phyloP scores from a whole-genome alignment of 2,329 filamentous ascomycete species.

The Thielaviopsis euricoi region DNA sequence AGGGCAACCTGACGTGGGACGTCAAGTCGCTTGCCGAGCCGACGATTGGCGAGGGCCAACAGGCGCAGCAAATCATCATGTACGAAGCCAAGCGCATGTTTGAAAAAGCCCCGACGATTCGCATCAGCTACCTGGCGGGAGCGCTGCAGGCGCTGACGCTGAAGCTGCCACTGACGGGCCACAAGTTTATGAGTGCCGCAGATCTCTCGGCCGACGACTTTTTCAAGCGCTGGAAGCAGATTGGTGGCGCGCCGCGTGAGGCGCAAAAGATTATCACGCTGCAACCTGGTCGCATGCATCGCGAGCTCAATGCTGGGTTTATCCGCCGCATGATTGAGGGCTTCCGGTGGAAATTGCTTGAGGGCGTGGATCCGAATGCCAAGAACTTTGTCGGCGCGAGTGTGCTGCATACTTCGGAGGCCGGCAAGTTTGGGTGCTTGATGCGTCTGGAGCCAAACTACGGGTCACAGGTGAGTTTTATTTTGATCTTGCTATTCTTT shows the following conservation, averaged over 20 bases:
- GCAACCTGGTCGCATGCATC: slow-evolving; percentile 26
- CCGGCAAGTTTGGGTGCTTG: slow-evolving; percentile 86
- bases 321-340: slow-evolving; percentile 61
- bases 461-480: slow-evolving; percentile 57
- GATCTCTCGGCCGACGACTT: slow-evolving; percentile 81
- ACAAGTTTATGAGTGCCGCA: slow-evolving; percentile 94
- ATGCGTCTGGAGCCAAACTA: slow-evolving; percentile 91
- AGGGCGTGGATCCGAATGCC: slow-evolving; percentile 74
- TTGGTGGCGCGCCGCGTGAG: slow-evolving; percentile 74
- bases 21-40: slow-evolving; percentile 80
- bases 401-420: slow-evolving; percentile 65
- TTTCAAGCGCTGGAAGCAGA: slow-evolving; percentile 98
- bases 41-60: slow-evolving; percentile 53
- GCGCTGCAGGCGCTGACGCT: slow-evolving; percentile 84
- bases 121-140: slow-evolving; percentile 86
- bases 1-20: slow-evolving; percentile 59
- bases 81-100: slow-evolving; percentile 78
- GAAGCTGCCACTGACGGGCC: slow-evolving; percentile 71
- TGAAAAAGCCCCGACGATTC: slow-evolving; percentile 70
- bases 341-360: slow-evolving; percentile 77
- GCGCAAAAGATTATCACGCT: slow-evolving; percentile 74
- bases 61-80: slow-evolving; percentile 88
- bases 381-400: slow-evolving; percentile 90
- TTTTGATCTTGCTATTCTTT: neutral
- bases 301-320: slow-evolving; percentile 53